Evolutionary conservation across 345 rosid genomes (phyloP).

Genomic region (Geranium rotundifolium): DNA sequence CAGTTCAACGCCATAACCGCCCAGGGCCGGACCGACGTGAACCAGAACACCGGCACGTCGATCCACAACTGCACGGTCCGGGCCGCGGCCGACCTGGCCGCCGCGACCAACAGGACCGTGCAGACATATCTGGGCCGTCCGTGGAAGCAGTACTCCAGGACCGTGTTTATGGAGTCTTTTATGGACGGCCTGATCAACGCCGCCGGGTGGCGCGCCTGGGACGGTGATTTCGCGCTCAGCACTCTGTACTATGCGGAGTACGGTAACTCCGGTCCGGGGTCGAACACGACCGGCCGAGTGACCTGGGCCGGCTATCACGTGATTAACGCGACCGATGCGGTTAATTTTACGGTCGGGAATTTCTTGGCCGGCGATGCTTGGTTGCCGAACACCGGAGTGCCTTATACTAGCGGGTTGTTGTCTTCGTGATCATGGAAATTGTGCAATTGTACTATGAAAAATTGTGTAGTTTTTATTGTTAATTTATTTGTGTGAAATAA

Average conservation of each 20-base stretch:
- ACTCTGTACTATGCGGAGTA: conserved; percentile 71
- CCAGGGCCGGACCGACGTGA: conserved; percentile 71
- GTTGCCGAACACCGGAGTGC: conserved; percentile 59
- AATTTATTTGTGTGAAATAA: too few relatives aligned
- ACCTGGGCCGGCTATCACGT: conserved; percentile 61
- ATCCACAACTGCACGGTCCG: conserved; percentile 48
- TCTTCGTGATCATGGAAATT: conserved; percentile 2
- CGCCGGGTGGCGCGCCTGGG: conserved; percentile 71
- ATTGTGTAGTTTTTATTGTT: background rate
- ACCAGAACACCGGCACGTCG: conserved; percentile 78
- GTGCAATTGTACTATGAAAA: background rate
- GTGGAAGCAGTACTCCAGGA: conserved; percentile 78
- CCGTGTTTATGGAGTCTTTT: conserved; percentile 47
- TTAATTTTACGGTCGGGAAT: conserved; percentile 49
- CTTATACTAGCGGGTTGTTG: conserved; percentile 27
- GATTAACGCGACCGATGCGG: conserved; percentile 55
- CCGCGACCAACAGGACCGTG: conserved; percentile 32
- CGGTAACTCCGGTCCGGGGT: conserved; percentile 55
- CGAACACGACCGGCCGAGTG: conserved; percentile 46
- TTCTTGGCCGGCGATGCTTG: conserved; percentile 64
- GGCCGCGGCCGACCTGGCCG: conserved; percentile 59
- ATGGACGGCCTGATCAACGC: conserved; percentile 45
- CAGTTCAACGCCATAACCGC: conserved; percentile 88
- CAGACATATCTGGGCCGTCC: conserved; percentile 71
- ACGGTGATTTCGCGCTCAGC: conserved; percentile 46